Base-by-base conservation (phyloP, 768 basidiomycete genomes). In the Harrya chromipes region DNA sequence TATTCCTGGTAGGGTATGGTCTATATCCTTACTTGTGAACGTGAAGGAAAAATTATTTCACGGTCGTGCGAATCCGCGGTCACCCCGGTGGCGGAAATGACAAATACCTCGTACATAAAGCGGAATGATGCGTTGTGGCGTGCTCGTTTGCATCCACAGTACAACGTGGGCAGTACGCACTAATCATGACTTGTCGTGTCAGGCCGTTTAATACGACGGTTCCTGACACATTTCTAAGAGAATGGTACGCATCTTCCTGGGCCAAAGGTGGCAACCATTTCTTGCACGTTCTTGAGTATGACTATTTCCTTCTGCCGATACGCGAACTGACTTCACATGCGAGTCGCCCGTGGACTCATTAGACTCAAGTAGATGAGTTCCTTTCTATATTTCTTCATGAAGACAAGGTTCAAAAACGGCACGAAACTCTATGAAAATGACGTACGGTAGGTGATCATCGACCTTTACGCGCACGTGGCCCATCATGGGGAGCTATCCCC, bases 301-400 rank as follows among this genome's bases (percentile, higher is more conserved):
- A 31, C 33, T 13, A 6, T 14, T 35, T 24, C 16, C 24, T 24
- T 40, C n/a, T 17, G n/a, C 43, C 62, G 60, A 60, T 16, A 60
- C 58, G 14, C 71, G 70, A 68, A 68, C 2, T 69, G 70, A 19
- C 62, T 73, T 47, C 55, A 73, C 45, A 74, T 77, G n/a, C n/a
- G n/a, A n/a, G n/a, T n/a, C n/a, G n/a, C n/a, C n/a, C n/a, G n/a
- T n/a, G n/a, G n/a, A 19, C 62, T 68, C 44, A 74, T 79, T 67
- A 74, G 74, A 57, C 57, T 76, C 55, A 74, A 73, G 63, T 71
- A 69, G 50, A 73, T 71, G 21, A 52, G 60, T 10, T n/a, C 40
- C 9, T 29, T 11, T 13, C 27, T 11, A 9, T 27, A 9, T 27
- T 11, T 27, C 27, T 27, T 27, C 27, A 27, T 27, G 27, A 29